Evolutionary conservation across 2,329 filamentous ascomycete genomes (phyloP).

Genomic region (Colletotrichum eleusines): DNA sequence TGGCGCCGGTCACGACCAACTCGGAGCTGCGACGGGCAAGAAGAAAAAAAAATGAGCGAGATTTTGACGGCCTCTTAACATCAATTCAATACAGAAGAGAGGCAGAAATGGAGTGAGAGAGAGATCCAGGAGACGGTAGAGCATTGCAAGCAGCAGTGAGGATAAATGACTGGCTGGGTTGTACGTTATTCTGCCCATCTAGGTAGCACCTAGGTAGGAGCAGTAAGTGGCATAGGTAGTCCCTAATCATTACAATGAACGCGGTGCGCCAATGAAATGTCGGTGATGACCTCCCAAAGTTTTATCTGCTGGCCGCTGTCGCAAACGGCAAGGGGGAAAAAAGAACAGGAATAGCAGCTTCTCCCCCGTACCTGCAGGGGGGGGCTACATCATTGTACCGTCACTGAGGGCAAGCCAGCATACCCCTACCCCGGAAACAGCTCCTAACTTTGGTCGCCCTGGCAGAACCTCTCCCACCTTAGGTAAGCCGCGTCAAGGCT

Average conservation of each 20-base stretch:
- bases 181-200: conserved; percentile 29
- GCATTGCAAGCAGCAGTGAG: conserved; percentile 24
- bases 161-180: conserved; percentile 28
- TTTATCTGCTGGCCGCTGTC: background rate
- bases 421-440: conserved; percentile 30
- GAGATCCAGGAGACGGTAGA: background rate
- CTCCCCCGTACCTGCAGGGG: conserved; percentile 38
- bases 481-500: conserved; percentile 31
- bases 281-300: background rate
- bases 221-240: conserved; percentile 27
- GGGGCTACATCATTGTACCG: conserved; percentile 40
- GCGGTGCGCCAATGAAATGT: background rate
- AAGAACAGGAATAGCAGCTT: background rate
- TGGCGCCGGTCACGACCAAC: conserved; percentile 22
- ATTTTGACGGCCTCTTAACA: conserved; percentile 12
- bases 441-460: conserved; percentile 33
- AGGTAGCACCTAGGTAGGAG: background rate
- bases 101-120: background rate
- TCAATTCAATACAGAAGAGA: background rate
- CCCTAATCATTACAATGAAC: conserved; percentile 22
- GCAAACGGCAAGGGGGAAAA: background rate
- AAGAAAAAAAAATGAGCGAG: background rate
- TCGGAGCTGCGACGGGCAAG: conserved; percentile 25
- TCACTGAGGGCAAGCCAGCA: conserved; percentile 15
- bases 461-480: conserved; percentile 13